Base-by-base conservation (phyloP, 2,329 filamentous ascomycete genomes). In the Massarina eburnea region DNA sequence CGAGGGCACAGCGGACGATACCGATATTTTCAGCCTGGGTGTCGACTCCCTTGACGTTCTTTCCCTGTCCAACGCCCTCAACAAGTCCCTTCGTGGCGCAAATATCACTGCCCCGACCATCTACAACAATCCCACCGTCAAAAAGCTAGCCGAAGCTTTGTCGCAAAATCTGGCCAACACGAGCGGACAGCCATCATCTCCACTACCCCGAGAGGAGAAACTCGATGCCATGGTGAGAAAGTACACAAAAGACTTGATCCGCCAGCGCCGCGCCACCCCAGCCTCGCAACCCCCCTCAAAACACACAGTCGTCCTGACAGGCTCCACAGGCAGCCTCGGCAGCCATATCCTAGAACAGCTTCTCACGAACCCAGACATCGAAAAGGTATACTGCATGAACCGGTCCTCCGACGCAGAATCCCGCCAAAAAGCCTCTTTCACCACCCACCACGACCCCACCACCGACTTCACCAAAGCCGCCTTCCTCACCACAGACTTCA, bases 91-190 rank as follows among this genome's bases (percentile, higher is more conserved):
- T 4, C 49, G 52, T 6, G 64, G 68, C 14, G 20, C 21, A 36
- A 54, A 41, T n/a, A 47, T 73, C 26, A 59, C 62, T 8, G 62
- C 68, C 5, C 59, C 69, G 14, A 62, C 71, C 39, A 35, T 73
- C 4, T 73, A 72, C 39, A 66, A 62, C 12, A 70, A 67, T 24
- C 55, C 57, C 12, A 59, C 49, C 4, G 38, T 60, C 3, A 39
- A 35, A 6, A 61, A 52, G 7, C 59, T 72, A 17, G 54, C 67
- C 20, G 43, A 52, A 8, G 42, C 43, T 1, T 38, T 72, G n/a
- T n/a, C n/a, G n/a, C n/a, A n/a, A n/a, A n/a, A n/a, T n/a, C n/a
- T n/a, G 15, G 47, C 45, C 4, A 3, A 24, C 3, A 39, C 8
- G 4, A 12, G 12, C 14, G 36, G 21, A 45, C 47, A 5, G 34